Percentiles rank a stretch among this genome's conserved stretches.
Conservation (phyloP, 2,329 filamentous ascomycete genomes). For the Colletotrichum sp. region DNA sequence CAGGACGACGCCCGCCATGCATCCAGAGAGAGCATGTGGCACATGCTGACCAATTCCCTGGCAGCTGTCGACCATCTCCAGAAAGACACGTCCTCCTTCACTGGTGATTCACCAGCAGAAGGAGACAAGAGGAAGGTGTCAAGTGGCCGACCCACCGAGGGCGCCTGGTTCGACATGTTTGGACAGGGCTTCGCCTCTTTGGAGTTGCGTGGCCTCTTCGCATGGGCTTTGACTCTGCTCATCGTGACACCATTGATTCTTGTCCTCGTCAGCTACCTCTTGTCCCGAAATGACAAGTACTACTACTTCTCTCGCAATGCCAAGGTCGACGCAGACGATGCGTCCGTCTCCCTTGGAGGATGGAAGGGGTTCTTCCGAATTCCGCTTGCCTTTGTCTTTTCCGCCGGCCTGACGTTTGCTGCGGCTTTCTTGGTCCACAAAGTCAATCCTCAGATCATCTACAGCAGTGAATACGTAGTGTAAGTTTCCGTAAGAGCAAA, state of each 20-base stretch:
- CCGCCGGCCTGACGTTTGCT: conserved; percentile 72
- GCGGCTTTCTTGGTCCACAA: conserved; percentile 79
- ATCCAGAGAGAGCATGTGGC: conserved; percentile 76
- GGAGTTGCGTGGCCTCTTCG: conserved; percentile 82
- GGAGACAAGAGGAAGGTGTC: conserved; percentile 64
- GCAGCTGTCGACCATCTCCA: conserved; percentile 76
- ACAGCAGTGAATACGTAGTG: conserved; percentile 86
- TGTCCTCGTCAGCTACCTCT: conserved; percentile 69
- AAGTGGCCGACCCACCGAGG: conserved; percentile 69
- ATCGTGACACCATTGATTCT: conserved; percentile 79
- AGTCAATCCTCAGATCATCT: conserved; percentile 88
- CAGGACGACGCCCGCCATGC: conserved; percentile 86
- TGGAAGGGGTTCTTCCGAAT: conserved; percentile 86
- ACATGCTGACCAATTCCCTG: conserved; percentile 89
- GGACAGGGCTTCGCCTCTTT: conserved; percentile 81
- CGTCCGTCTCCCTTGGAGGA: conserved; percentile 71
- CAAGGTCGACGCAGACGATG: conserved; percentile 57
- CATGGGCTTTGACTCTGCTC: conserved; percentile 82
- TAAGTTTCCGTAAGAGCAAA: conserved; percentile 35
- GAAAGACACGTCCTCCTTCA: conserved; percentile 70
- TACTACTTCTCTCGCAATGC: conserved; percentile 79
- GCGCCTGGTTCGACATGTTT: conserved; percentile 95
- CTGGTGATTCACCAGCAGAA: conserved; percentile 58
- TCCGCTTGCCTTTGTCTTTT: conserved; percentile 73
- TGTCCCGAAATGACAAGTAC: conserved; percentile 79